Evolutionary conservation across 495 filamentous ascomycete species (phyloP), one percentile per base, ranked within the genome.

Genomic region (Cenococcum geophilum): DNA sequence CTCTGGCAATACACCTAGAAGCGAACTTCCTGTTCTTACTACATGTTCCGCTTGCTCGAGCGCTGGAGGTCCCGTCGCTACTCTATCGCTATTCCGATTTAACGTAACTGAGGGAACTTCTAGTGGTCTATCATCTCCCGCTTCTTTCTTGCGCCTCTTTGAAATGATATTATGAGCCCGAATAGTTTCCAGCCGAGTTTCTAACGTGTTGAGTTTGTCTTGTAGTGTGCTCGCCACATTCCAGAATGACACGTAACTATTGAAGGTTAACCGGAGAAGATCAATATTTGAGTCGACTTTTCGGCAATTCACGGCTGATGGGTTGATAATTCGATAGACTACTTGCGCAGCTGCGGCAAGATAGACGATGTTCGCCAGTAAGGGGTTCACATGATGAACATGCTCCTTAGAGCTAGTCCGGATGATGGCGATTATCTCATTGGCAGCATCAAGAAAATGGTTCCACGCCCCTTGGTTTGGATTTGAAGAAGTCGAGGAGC

Each of bases 221-320:
- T 20, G 50, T 18, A 53, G 27, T 16, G n/a, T 23, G 6, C 14
- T 53, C 14, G 50, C 2, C 1, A 25, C 27, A 23, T 25, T 53
- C 54, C 54, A 57, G n/a, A 57, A 57, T 1, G 21, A n/a, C 11
- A 57, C 35, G 32, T 16, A 57, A n/a, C 32, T 21, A 12, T 57
- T 42, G 25, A 47, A 35, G n/a, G 54, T 57, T 12, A 57, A 34
- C 4, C 54, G 54, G 6, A 57, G 32, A 18, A 57, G 16, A 23
- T 35, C 54, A 14, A 57, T 21, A 42, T 57, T 57, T 18, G 32
- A 42, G 35, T 57, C 54, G 16, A 53, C 14, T 40, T 16, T n/a
- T 42, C 16, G 14, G n/a, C 54, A 22, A 16, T 57, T 35, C 16
- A 16, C 27, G 10, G 54, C 22, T 5, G 54, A 21, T 14, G 54